Conservation (phyloP, 2,329 filamentous ascomycete genomes). For the Xylariaceae sp. region DNA sequence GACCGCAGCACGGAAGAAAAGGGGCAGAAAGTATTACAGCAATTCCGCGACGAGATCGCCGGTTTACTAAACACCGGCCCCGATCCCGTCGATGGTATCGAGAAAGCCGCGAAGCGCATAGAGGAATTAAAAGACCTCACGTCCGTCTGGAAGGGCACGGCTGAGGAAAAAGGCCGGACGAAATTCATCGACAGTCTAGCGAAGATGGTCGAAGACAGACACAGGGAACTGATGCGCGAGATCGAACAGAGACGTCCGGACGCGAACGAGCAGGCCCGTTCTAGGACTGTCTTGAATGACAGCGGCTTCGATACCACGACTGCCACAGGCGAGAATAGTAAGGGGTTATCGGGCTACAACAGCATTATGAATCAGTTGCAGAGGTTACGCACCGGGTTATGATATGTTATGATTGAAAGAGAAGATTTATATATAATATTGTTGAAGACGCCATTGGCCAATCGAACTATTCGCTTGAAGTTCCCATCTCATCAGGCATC, state of each 20-base stretch:
- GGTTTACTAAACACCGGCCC: slow-evolving; percentile 54
- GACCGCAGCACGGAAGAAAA: slow-evolving; percentile 74
- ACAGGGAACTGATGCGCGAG: slow-evolving; percentile 49
- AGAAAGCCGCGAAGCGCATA: slow-evolving; percentile 67
- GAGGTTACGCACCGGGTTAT: slow-evolving; percentile 52
- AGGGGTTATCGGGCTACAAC: slow-evolving; percentile 45
- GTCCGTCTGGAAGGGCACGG: slow-evolving; percentile 89
- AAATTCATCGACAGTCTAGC: slow-evolving; percentile 78
- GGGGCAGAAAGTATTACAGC: slow-evolving; percentile 72
- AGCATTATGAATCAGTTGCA: slow-evolving; percentile 59
- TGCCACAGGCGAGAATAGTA: slow-evolving; percentile 34
- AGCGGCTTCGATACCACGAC: slow-evolving; percentile 21
- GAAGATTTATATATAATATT: too few relatives aligned
- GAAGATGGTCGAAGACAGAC: slow-evolving; percentile 75
- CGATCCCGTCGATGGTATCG: slow-evolving; percentile 61
- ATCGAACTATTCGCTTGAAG: too few relatives aligned
- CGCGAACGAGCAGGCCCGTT: slow-evolving; percentile 29
- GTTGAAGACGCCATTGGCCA: too few relatives aligned
- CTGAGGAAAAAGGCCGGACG: slow-evolving; percentile 79
- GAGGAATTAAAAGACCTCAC: slow-evolving; percentile 71
- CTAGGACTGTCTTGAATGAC: slow-evolving; percentile 30
- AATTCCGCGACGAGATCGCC: slow-evolving; percentile 65
- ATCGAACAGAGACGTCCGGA: slow-evolving; percentile 39
- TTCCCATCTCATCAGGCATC: too few relatives aligned
- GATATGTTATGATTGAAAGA: background rate